A percentile compares a stretch with the other conserved stretches of the same genome.
phyloP scores from a whole-genome alignment of 805 yeast species.

The Kuraishia borneana region DNA sequence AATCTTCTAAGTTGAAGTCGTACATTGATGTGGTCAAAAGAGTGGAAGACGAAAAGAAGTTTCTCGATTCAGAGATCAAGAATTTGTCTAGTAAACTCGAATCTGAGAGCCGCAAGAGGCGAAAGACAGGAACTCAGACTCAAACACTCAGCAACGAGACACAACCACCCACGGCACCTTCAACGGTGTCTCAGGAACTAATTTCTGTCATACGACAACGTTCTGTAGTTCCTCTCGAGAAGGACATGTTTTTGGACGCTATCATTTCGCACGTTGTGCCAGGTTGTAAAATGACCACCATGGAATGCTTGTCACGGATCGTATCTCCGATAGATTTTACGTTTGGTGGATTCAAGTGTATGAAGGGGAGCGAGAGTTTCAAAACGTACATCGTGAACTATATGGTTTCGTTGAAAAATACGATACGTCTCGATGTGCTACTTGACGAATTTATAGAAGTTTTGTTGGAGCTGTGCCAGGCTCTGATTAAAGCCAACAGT shows the following conservation, averaged over 20 bases:
- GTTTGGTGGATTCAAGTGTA: slow-evolving; percentile 14
- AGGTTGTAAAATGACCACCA: slow-evolving; percentile 20
- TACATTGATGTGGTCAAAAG: slow-evolving; percentile 24
- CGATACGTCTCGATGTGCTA: slow-evolving; percentile 36
- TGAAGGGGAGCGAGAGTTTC: slow-evolving; percentile 15
- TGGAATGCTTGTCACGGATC: slow-evolving; percentile 22
- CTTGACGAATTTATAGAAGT: slow-evolving; percentile 29
- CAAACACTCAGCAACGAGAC: neutral
- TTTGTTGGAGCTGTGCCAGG: slow-evolving; percentile 17
- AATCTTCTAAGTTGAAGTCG: slow-evolving; percentile 11
- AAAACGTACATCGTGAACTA: slow-evolving; percentile 26
- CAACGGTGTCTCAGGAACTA: neutral
- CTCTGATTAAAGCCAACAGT: slow-evolving; percentile 7
- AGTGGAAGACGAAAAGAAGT: slow-evolving; percentile 44
- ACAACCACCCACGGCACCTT: neutral
- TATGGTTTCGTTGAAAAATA: slow-evolving; percentile 28
- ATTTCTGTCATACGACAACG: slow-evolving; percentile 17
- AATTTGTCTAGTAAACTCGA: neutral
- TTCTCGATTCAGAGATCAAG: slow-evolving; percentile 19
- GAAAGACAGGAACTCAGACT: neutral
- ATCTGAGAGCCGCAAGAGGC: neutral
- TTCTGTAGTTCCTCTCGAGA: slow-evolving; percentile 22
- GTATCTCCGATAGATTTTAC: slow-evolving; percentile 16
- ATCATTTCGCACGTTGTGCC: slow-evolving; percentile 22
- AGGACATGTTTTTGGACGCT: slow-evolving; percentile 25